Evolutionary conservation across 73 alveolate genomes (phyloP), one percentile per base, ranked within the genome.

Genomic region (Durusdinium trenchii): DNA sequence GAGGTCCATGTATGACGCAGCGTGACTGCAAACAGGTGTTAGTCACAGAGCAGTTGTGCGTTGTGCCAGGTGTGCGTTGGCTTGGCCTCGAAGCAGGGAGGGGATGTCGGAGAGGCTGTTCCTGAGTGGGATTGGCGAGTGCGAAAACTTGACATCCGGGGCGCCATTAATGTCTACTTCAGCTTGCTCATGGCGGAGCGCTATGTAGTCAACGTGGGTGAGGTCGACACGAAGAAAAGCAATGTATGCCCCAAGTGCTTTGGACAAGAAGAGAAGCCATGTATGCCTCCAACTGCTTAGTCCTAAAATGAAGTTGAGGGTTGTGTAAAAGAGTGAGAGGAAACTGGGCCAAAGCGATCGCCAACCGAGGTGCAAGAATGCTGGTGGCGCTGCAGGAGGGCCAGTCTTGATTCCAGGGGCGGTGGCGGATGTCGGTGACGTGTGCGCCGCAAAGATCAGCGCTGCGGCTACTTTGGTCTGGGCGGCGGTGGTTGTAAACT

Each of bases 161-260:
- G 95, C 32, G 95, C 95, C 36, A 42, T 86, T 57, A 86, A 60
- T 46, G 18, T 86, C 32, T 86, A 86, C 51, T 51, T 85, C 60
- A 18, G 45, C 64, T 46, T 86, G 57, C 82, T 86, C 64, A 86
- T 57, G 95, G 81, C 95, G 6, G 95, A 57, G 83, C 82, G 95
- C 35, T 54, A 38, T 35, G 95, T 86, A 3, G 83, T 86, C 36
- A 86, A 86, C 51, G 95, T 43, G 10, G 95, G 95, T 4, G 82
- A 54, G 62, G 62, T 43, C 47, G 95, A 86, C 61, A n/a, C 16
- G 42, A 86, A 86, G 62, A 86, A 60, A 36, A 16, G 6, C 45
- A 20, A 23, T 18, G 28, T 86, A n/a, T 60, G 95, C 62, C 64
- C 81, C 36, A 86, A 61, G 95, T 23, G n/a, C 42, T 82, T 57